Evolutionary conservation across 768 basidiomycete genomes (phyloP), one percentile per base, ranked within the genome.

Genomic region (Dioszegia hungarica): DNA sequence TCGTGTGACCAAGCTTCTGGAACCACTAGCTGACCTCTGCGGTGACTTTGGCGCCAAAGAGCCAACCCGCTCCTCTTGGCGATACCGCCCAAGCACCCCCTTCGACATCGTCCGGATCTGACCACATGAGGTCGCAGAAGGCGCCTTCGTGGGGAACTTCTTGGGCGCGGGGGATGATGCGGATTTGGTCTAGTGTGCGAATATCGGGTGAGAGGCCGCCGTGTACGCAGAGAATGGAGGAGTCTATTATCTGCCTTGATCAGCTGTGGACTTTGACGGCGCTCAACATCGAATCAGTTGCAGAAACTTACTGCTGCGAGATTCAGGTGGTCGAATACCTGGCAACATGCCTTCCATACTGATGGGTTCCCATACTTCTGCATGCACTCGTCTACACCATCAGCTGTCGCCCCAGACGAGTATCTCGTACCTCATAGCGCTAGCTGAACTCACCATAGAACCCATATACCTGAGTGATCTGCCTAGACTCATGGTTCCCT

Each of bases 381-480:
- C 77, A 95, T 92, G 68, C 94, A 97, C 77, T 98, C 94, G 72
- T 95, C 93, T 79, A 60, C 10, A 9, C 24, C 27, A 39, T 60
- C 47, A 60, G 57, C 37, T 24, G 8, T 25, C 37, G 15, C 15
- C 19, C 41, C 44, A 19, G 15, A 25, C 5, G 20, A 17, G 2
- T 14, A 19, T n/a, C n/a, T n/a, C n/a, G n/a, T n/a, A n/a, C n/a
- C n/a, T n/a, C n/a, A n/a, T n/a, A n/a, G n/a, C n/a, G n/a, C n/a
- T n/a, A n/a, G n/a, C n/a, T n/a, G 52, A 44, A 28, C 24, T 17
- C 45, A 92, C 92, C 92, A 72, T 95, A 97, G 75, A 95, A 97
- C n/a, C 93, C 94, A 58, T 97, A 97, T 19, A 99, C 95, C 78
- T 99, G 95, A 22, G 95, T 99, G 81, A 99, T 99, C 81, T 99